Conservation (phyloP, 768 basidiomycete genomes). For the Lactarius sanguifluus region DNA sequence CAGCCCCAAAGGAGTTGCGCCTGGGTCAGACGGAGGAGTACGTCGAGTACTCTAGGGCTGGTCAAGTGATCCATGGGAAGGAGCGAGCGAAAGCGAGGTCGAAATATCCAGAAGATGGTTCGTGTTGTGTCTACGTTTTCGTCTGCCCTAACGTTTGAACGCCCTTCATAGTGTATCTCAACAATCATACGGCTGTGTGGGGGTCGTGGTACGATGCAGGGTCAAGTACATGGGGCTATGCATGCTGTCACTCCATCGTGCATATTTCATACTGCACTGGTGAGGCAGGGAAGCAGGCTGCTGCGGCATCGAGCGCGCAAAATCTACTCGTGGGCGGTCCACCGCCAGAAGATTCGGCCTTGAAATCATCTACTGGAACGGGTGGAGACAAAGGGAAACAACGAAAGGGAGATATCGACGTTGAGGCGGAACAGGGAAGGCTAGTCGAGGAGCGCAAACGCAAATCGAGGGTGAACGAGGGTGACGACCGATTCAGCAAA, state of each 20-base stretch:
- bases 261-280: constrained; percentile 93
- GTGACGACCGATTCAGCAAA: constrained; percentile 76
- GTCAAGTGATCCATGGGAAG: constrained; percentile 86
- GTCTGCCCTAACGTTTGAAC: constrained; percentile 14
- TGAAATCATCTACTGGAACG: constrained; percentile 8
- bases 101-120: constrained; percentile 97
- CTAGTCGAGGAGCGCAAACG: constrained; percentile 32
- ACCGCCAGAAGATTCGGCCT: constrained; percentile 22
- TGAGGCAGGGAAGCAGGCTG: constrained; percentile 75
- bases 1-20: constrained; percentile 87
- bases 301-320: constrained; percentile 71
- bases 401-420: constrained; percentile 17
- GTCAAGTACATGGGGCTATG: constrained; percentile 84
- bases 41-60: constrained; percentile 93
- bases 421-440: constrained; percentile 31
- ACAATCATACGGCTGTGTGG: constrained; percentile 97
- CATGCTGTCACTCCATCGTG: constrained; percentile 86
- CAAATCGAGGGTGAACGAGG: constrained; percentile 39
- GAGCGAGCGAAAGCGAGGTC: constrained; percentile 85
- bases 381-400: constrained; percentile 32
- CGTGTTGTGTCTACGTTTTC: constrained; percentile 35
- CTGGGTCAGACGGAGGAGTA: constrained; percentile 97
- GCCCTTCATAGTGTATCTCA: constrained; percentile 63
- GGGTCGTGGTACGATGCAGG: constrained; percentile 88
- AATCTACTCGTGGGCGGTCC: constrained; percentile 49